A percentile compares a stretch with the other conserved stretches of the same genome.
Evolutionary conservation across 495 filamentous ascomycete genomes (phyloP).

Genomic region (Umbilicaria muhlenbergii): DNA sequence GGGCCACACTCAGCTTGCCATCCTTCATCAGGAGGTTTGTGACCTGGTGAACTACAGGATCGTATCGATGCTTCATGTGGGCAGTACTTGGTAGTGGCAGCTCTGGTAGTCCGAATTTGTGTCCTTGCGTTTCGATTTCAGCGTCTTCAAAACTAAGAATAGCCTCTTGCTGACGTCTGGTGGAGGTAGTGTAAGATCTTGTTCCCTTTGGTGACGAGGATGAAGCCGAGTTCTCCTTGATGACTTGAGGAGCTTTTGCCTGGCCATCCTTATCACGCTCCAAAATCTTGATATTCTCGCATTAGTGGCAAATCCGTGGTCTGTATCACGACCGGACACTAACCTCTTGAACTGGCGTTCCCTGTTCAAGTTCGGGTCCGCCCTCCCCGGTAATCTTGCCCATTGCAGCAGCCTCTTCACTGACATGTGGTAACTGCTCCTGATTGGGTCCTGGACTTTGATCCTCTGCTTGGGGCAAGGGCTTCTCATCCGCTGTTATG

Average conservation of each 20-base stretch:
- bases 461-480: conserved; percentile 18
- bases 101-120: conserved; percentile 62
- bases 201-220: conserved; percentile 22
- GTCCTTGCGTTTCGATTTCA: conserved; percentile 27
- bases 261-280: conserved; percentile 43
- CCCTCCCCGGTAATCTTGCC: conserved; percentile 36
- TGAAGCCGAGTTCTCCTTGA: conserved; percentile 39
- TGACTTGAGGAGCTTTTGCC: conserved; percentile 52
- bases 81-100: conserved; percentile 41
- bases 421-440: conserved; percentile 42
- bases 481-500: conserved; percentile 25
- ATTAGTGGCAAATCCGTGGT: background rate
- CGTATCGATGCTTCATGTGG: conserved; percentile 62
- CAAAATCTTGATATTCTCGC: conserved; percentile 36
- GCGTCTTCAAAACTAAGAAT: conserved; percentile 25
- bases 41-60: conserved; percentile 66
- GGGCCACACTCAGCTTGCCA: conserved; percentile 69
- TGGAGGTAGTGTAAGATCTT: conserved; percentile 43
- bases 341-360: conserved; percentile 51
- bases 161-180: conserved; percentile 22
- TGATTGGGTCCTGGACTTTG: conserved; percentile 32
- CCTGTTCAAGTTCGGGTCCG: conserved; percentile 46
- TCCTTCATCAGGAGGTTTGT: conserved; percentile 81
- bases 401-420: conserved; percentile 46
- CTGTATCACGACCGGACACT: conserved; percentile 8